Conservation (phyloP, 192 early-diverging fungal genomes). For the Linnemannia elongata region DNA sequence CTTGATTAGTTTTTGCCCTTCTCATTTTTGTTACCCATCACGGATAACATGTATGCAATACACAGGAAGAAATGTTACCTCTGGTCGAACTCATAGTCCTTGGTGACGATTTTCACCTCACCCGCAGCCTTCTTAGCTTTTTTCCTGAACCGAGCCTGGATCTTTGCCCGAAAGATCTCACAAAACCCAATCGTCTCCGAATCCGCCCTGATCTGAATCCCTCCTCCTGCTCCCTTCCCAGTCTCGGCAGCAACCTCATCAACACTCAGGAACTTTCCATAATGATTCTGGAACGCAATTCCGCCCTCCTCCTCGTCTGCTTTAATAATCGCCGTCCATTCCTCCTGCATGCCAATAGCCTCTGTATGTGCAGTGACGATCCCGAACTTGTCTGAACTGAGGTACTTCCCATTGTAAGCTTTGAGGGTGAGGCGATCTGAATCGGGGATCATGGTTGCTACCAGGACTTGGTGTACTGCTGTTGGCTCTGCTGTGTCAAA, state of each 20-base stretch:
- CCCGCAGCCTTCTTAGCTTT: slow-evolving; percentile 60
- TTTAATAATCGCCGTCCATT: slow-evolving; percentile 75
- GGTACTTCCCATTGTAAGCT: slow-evolving; percentile 73
- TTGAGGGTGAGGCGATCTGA: slow-evolving; percentile 70
- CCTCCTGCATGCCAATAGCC: slow-evolving; percentile 85
- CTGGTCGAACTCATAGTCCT: slow-evolving; percentile 74
- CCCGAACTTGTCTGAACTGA: slow-evolving; percentile 85
- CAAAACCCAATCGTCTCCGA: slow-evolving; percentile 77
- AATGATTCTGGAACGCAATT: slow-evolving; percentile 72
- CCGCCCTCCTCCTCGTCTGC: slow-evolving; percentile 78
- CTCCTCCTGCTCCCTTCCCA: slow-evolving; percentile 18
- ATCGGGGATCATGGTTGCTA: slow-evolving; percentile 73
- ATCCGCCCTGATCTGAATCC: slow-evolving; percentile 76
- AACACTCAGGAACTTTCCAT: slow-evolving; percentile 76
- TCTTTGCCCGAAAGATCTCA: slow-evolving; percentile 78
- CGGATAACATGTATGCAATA: background rate
- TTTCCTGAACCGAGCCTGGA: slow-evolving; percentile 77
- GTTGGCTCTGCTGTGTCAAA: slow-evolving; percentile 64
- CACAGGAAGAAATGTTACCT: slow-evolving; percentile 61
- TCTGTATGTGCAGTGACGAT: slow-evolving; percentile 77
- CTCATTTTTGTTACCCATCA: too few relatives aligned
- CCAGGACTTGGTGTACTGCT: slow-evolving; percentile 75
- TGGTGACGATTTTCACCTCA: slow-evolving; percentile 65
- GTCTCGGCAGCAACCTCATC: slow-evolving; percentile 69
- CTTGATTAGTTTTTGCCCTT: background rate